These are phyloP conservation scores for Leccinellum rugosiceps DNA, from an alignment of 768 basidiomycete genomes.

Conservation along the genomic window DNA sequence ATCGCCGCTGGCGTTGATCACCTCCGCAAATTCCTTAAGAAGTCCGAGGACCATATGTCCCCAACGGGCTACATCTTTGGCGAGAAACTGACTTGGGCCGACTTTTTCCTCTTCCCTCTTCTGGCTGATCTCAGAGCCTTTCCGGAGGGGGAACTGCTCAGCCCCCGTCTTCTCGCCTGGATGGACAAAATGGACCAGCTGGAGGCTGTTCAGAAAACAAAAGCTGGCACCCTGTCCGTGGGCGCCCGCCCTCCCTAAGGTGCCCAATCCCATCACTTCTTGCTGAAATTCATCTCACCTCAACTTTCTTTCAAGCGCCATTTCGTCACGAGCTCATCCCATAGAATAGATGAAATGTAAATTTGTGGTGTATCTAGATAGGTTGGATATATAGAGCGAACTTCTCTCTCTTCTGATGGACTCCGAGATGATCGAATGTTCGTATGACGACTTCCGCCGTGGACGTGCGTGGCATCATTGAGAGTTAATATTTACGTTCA, in stretches of 20 bases:
- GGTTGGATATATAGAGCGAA: neutral
- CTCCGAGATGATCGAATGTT: neutral
- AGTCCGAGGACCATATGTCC: conserved; percentile 23
- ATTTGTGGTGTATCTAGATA: neutral
- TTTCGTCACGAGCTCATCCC: neutral
- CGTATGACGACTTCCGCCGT: neutral
- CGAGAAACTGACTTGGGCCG: conserved; percentile 28
- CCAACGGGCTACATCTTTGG: conserved; percentile 30
- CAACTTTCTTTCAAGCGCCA: neutral
- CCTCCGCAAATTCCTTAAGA: conserved; percentile 16
- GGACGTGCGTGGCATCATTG: neutral
- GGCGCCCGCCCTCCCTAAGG: conserved; percentile 25
- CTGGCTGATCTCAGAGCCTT: conserved; percentile 29
- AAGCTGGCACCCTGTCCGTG: conserved; percentile 22
- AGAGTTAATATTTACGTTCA: neutral
- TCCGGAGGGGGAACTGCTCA: conserved; percentile 25
- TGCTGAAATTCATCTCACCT: neutral
- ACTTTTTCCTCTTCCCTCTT: conserved; percentile 33
- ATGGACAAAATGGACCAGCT: conserved; percentile 25
- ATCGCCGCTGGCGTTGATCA: conserved; percentile 18
- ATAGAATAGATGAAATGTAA: neutral
- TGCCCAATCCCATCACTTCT: neutral
- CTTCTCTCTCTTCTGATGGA: neutral
- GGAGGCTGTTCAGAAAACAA: conserved; percentile 26
- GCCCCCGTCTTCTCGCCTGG: conserved; percentile 21